phyloP scores from a whole-genome alignment of 2,329 filamentous ascomycete genomes.

The Scedosporium minutisporum region DNA sequence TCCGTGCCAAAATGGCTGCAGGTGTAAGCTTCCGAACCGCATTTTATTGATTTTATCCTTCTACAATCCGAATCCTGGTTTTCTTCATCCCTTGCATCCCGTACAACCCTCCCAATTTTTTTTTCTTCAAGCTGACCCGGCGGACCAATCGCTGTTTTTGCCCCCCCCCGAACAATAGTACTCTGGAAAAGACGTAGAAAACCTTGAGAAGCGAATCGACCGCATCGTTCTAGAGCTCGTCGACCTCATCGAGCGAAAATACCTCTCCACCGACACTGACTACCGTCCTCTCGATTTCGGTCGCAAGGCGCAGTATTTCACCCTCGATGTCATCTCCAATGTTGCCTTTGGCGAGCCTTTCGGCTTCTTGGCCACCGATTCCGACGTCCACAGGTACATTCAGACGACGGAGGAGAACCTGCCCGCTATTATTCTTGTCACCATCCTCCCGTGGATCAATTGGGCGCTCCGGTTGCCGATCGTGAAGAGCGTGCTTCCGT shows the following conservation, averaged over 20 bases:
- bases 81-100: background rate
- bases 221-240: constrained; percentile 34
- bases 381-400: constrained; percentile 37
- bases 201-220: constrained; percentile 39
- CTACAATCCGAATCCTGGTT: background rate
- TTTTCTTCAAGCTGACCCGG: background rate
- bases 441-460: constrained; percentile 29
- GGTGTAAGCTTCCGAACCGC: constrained; percentile 25
- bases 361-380: constrained; percentile 33
- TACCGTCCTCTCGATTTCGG: constrained; percentile 37
- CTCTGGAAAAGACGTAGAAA: constrained; percentile 41
- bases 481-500: constrained; percentile 30
- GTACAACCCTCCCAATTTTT: background rate
- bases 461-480: constrained; percentile 29
- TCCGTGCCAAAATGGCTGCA: constrained; percentile 38
- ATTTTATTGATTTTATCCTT: constrained; percentile 8
- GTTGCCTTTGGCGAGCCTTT: constrained; percentile 39
- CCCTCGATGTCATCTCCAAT: constrained; percentile 42
- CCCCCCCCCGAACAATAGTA: constrained; percentile 19
- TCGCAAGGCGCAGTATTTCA: constrained; percentile 38
- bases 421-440: constrained; percentile 33
- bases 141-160: no score
- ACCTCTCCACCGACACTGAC: constrained; percentile 18
- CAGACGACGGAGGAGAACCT: constrained; percentile 30
- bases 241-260: constrained; percentile 28